These are phyloP conservation scores for Mycena leptocephala DNA, from an alignment of 768 basidiomycete genomes.

Conservation along the genomic window DNA sequence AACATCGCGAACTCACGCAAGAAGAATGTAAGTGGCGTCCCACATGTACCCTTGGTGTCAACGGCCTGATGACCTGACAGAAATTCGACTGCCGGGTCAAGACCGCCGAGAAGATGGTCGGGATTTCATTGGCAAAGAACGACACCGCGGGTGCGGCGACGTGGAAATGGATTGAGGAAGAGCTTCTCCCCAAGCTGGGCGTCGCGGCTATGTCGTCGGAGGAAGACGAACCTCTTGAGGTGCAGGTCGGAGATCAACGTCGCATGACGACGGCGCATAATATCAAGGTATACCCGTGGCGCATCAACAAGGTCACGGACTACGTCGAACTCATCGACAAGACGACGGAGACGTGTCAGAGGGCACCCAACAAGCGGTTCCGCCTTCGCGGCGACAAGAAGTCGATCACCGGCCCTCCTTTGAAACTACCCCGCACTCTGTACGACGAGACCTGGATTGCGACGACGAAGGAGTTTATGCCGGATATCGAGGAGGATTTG, in stretches of 20 bases:
- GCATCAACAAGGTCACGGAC: background rate
- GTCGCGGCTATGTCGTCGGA: background rate
- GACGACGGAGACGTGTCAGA: background rate
- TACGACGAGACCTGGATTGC: background rate
- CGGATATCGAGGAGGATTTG: background rate
- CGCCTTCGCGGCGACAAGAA: background rate
- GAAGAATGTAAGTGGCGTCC: background rate
- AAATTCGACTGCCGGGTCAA: background rate
- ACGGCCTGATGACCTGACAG: background rate
- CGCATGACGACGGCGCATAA: background rate
- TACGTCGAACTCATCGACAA: background rate
- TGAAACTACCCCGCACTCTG: background rate
- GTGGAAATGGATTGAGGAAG: background rate
- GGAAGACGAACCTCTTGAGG: background rate
- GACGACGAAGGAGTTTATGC: background rate
- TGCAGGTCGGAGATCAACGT: background rate
- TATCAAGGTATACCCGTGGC: background rate
- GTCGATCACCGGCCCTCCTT: background rate
- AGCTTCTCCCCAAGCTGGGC: background rate
- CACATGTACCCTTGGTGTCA: background rate
- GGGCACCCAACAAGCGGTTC: background rate
- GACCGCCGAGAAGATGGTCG: background rate
- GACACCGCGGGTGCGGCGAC: background rate
- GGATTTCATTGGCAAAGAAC: background rate
- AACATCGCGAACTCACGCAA: background rate